Evolutionary conservation across 306 rosid genomes (phyloP), one percentile per base, ranked within the genome.

Genomic region (Lupinus albus): DNA sequence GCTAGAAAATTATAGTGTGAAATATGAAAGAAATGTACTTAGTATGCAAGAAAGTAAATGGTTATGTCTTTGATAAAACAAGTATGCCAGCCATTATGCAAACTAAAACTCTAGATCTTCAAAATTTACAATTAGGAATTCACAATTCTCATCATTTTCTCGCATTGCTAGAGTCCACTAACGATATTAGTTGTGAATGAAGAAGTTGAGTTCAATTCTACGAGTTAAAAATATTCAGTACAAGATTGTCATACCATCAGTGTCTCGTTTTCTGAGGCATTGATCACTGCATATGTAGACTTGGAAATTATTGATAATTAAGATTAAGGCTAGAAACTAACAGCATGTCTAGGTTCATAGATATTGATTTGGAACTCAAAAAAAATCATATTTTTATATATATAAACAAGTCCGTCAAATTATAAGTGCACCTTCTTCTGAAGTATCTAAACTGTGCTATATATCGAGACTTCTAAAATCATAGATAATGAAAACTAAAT

Each of bases 281-380:
- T 55, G 44, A 18, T 17, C 42, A 70, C 76, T 28, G 59, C 61
- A 73, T 62, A 18, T 49, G 30, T 13, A 30, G 46, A 15, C 16
- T 53, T 10, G 7, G 62, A 41, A 47, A 48, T 20, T 49, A 67
- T 3, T 9, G 79, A 67, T 39, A 14, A 55, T 9, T 15, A 47
- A 11, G 49, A 61, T 11, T 17, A 58, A 49, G 56, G 15, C 42
- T 12, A 11, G 7, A 51, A 74, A 46, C 6, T 28, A 18, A 18
- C n/a, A 17, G 32, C 15, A 49, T 20, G 35, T 32, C 60, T 18
- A 38, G 53, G 20, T 52, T 71, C 49, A 8, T 51, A 54, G 42
- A 41, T 50, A 48, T 50, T 44, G 35, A 77, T 68, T 62, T 48
- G 65, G 71, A 20, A 38, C 61, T 48, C 10, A 42, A 59, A 49